Base-by-base conservation (phyloP, 345 rosid genomes). In the Psidium guajava region DNA sequence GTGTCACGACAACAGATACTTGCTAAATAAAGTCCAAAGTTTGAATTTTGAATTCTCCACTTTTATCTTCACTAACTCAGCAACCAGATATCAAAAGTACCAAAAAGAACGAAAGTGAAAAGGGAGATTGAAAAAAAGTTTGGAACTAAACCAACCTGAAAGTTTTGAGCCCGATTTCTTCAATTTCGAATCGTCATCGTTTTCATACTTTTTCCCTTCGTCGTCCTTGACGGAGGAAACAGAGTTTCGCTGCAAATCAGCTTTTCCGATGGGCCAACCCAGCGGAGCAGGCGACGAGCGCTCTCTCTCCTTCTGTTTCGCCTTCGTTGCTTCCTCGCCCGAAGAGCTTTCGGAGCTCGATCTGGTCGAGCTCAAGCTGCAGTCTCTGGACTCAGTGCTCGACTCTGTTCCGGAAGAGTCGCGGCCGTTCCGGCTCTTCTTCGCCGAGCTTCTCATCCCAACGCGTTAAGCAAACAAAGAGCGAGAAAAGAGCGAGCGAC, bases 191-290 rank as follows among this genome's bases (percentile, higher is more conserved):
- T 91, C 94, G 32, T 89, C 85, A 44, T 83, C 81, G 73, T 51
- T 83, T 13, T 83, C 59, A 49, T 58, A 87, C 69, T 86, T 90
- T 85, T 90, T 92, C 73, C 86, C 89, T 32, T 87, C 86, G n/a
- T 82, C 85, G 64, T 84, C 90, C 55, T 83, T 88, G 84, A 56
- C 85, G 69, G 91, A 88, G 85, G 92, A 89, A 85, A 82, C 85
- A 1, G 91, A 90, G 82, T 85, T 90, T 61, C 92, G 90, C 13
- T 92, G 87, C 74, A 92, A 89, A 6, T 90, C 92, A 51, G 98
- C 93, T 89, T 92, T 94, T 90, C 92, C 92, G 49, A 96, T 95
- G 18, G 99, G 99, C 99, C 98, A 96, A 82, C 99, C 99, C 84
- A 97, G 86, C 83, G 93, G 93, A 84, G 95, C 85, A 3, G 91